Percentiles rank a stretch among this genome's conserved stretches.
Evolutionary conservation across 768 basidiomycete genomes (phyloP).

Genomic region (Glaciozyma antarctica): DNA sequence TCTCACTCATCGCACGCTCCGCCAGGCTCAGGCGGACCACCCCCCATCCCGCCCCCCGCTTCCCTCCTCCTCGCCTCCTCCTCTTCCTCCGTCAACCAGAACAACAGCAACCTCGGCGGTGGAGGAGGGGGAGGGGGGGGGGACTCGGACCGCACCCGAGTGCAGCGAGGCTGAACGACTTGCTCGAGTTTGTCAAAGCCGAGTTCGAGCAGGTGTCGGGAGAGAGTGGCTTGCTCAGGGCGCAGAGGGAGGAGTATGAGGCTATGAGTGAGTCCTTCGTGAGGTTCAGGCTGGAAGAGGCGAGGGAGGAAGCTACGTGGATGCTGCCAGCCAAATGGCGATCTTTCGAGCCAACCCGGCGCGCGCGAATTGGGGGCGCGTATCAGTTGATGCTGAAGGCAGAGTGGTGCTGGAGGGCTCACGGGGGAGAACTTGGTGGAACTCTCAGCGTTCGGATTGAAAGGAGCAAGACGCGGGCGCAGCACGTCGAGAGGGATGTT

Average conservation of each 20-base stretch:
- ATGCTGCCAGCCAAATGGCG: not conserved
- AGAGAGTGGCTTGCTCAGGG: constrained; percentile 59
- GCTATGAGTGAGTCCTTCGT: constrained; percentile 55
- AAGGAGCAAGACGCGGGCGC: too few relatives aligned
- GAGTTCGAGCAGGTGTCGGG: constrained; percentile 70
- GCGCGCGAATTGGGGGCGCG: too few relatives aligned
- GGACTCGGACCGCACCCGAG: constrained; percentile 11
- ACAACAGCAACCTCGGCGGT: too few relatives aligned
- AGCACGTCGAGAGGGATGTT: too few relatives aligned
- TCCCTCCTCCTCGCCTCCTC: not conserved
- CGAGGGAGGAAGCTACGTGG: not conserved
- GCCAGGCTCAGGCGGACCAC: not conserved
- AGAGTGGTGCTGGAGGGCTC: too few relatives aligned
- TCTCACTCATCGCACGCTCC: not conserved
- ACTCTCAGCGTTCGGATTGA: too few relatives aligned
- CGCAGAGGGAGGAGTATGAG: constrained; percentile 82
- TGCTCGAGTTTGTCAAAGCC: constrained; percentile 67
- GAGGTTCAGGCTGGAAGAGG: not conserved
- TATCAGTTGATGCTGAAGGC: too few relatives aligned
- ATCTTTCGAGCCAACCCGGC: too few relatives aligned
- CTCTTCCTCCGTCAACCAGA: not conserved
- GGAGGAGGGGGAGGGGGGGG: too few relatives aligned
- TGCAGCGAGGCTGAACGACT: constrained; percentile 44
- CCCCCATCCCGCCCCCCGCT: not conserved
- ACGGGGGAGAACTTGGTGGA: too few relatives aligned